Evolutionary conservation across 306 rosid species (phyloP), one percentile per base, ranked within the genome.

Genomic region (Castanospermum australe): DNA sequence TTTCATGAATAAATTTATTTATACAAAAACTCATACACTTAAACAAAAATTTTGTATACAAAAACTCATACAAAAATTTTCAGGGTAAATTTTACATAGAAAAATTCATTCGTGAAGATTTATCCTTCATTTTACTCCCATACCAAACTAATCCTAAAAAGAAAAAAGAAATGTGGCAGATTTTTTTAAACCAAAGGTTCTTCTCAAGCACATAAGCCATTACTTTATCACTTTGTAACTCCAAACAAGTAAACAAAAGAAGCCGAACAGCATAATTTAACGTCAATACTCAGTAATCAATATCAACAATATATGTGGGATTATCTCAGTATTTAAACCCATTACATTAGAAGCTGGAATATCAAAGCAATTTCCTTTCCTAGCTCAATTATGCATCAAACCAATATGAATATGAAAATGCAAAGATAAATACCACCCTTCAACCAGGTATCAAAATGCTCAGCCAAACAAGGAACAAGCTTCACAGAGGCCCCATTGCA

Each of bases 391-490:
- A 30, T 24, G 38, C 39, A 3, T 28, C 14, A 12, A 59, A 13
- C 64, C 18, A 59, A 30, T 13, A 14, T 57, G 38, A 4, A 59
- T 30, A 12, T 59, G 66, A 39, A 30, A 59, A 28, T 20, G 1
- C 8, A 25, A 18, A 24, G 35, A 22, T 22, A 5, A 22, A 57
- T 25, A 57, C 48, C 70, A 8, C 39, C 17, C 20, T 65, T 65
- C 51, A 65, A 39, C 71, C 51, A 65, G 17, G 32, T 12, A 20
- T 36, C 5, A 15, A 65, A 65, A 8, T 65, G 33, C 1, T 20
- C 50, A 21, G 51, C 71, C 91, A 91, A 89, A 9, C 82, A 42
- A 25, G 42, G 67, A 11, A n/a, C 55, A 0, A 38, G 39, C 44
- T 24, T 5, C 1, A 10, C 3, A 10, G 2, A 13, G 0, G 45